These are phyloP conservation scores for Coniochaeta sp. DNA, from an alignment of 2,329 filamentous ascomycete genomes.

Conservation along the genomic window DNA sequence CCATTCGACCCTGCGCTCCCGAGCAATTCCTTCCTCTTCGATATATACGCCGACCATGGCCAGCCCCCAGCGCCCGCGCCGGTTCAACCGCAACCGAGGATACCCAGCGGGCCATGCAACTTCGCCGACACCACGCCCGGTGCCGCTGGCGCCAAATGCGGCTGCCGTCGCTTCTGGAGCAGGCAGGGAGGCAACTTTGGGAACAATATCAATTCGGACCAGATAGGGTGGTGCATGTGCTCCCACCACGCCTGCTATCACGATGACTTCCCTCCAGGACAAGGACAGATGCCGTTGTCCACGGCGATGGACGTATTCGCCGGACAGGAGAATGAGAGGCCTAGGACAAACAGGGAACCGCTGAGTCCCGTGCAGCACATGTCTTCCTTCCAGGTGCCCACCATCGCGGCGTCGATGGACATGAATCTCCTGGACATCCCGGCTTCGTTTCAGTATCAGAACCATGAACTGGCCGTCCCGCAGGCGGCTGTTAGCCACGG, in stretches of 20 bases:
- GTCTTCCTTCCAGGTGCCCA: conserved; percentile 29
- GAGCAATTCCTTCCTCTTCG: conserved; percentile 39
- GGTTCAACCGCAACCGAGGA: conserved; percentile 11
- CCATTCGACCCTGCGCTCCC: conserved; percentile 37
- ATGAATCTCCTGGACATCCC: conserved; percentile 24
- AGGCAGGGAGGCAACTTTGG: conserved; percentile 27
- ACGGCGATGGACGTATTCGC: conserved; percentile 10
- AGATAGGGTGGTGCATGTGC: conserved; percentile 53
- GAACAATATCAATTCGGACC: conserved; percentile 26
- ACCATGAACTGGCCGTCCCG: conserved; percentile 2
- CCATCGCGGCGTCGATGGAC: conserved; percentile 32
- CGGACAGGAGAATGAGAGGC: conserved; percentile 46
- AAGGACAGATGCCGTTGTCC: conserved; percentile 15
- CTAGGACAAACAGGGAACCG: conserved; percentile 39
- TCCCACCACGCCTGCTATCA: conserved; percentile 57
- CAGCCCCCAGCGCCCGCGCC: conserved; percentile 19
- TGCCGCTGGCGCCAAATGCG: conserved; percentile 45
- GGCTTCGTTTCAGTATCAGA: conserved; percentile 5
- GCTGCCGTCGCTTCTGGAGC: conserved; percentile 56
- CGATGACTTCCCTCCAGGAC: conserved; percentile 34
- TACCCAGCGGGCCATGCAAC: conserved; percentile 50
- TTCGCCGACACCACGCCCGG: conserved; percentile 48
- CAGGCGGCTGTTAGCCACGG: conserved; percentile 14
- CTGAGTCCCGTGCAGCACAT: conserved; percentile 45
- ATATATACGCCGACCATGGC: conserved; percentile 49